A percentile compares a stretch with the other conserved stretches of the same genome.
These are phyloP conservation scores for Pseudogymnoascus sp. DNA, from an alignment of 2,329 filamentous ascomycete species.

Conservation along the genomic window DNA sequence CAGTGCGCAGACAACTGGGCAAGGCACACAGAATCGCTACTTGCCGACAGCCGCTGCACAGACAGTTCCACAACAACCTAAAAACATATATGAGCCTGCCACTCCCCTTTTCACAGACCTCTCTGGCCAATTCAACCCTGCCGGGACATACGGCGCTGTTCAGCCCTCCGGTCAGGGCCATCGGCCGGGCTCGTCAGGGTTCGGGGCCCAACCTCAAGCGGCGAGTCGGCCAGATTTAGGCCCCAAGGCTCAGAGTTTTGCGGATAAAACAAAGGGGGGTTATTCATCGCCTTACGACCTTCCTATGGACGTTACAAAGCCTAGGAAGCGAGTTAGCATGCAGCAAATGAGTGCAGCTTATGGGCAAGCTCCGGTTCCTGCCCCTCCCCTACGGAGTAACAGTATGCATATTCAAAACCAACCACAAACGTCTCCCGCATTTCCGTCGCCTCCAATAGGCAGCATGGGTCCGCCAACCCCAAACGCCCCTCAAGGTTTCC, in stretches of 20 bases:
- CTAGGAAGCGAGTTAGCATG: constrained; percentile 54
- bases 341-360: constrained; percentile 30
- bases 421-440: constrained; percentile 16
- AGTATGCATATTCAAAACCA: constrained; percentile 20
- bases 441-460: constrained; percentile 17
- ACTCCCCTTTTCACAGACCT: constrained; percentile 26
- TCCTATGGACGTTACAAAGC: constrained; percentile 76
- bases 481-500: not conserved
- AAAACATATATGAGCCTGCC: constrained; percentile 22
- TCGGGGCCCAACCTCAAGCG: constrained; percentile 24
- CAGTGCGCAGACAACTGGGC: constrained; percentile 13
- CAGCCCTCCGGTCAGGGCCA: not conserved
- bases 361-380: constrained; percentile 17
- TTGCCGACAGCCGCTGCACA: constrained; percentile 18
- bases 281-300: constrained; percentile 94
- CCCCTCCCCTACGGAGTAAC: constrained; percentile 23
- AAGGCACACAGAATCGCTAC: constrained; percentile 21
- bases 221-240: constrained; percentile 33
- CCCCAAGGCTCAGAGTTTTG: constrained; percentile 71
- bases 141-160: constrained; percentile 16
- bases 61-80: constrained; percentile 10
- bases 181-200: not conserved
- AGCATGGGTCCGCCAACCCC: constrained; percentile 12
- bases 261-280: constrained; percentile 79
- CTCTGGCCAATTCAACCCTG: constrained; percentile 19